These are phyloP conservation scores for Cutaneotrichosporon dermatis DNA, from an alignment of 1,284 basidiomycete genomes.

Conservation along the genomic window DNA sequence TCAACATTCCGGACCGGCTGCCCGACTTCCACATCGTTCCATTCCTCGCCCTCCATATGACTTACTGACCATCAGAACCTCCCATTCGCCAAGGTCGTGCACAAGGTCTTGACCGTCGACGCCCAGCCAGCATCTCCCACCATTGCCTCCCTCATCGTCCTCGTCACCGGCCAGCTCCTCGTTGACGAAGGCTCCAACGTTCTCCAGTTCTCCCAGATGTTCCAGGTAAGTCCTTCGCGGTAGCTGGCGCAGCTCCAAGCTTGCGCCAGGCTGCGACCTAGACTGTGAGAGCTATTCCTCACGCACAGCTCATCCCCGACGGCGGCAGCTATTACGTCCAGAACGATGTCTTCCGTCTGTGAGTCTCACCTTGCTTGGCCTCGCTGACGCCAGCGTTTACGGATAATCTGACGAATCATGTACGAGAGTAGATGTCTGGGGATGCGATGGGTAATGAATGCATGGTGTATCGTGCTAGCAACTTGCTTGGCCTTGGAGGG, in stretches of 20 bases:
- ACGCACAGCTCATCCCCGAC: slow-evolving; percentile 63
- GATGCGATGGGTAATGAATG: slow-evolving; percentile 9
- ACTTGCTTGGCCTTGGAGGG: neutral
- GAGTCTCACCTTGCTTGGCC: slow-evolving; percentile 14
- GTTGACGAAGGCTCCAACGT: slow-evolving; percentile 75
- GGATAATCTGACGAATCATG: neutral
- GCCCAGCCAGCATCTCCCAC: slow-evolving; percentile 74
- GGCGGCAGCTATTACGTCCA: slow-evolving; percentile 75
- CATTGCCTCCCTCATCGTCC: slow-evolving; percentile 69
- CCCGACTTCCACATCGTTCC: no score
- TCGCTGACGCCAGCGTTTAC: slow-evolving; percentile 4
- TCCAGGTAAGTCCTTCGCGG: slow-evolving; percentile 57
- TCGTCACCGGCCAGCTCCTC: slow-evolving; percentile 78
- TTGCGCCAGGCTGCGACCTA: no score
- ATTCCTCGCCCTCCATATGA: neutral
- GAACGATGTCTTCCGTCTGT: slow-evolving; percentile 86
- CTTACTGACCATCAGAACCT: slow-evolving; percentile 56
- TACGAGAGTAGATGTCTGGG: neutral
- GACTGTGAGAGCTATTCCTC: neutral
- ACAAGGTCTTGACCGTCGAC: slow-evolving; percentile 79
- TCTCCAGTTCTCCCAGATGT: slow-evolving; percentile 83
- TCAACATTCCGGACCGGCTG: no score
- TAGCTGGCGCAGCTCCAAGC: no score
- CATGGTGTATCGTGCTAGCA: slow-evolving; percentile 15
- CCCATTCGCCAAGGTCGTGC: slow-evolving; percentile 75